Percentiles rank a stretch among this genome's conserved stretches.
These are phyloP conservation scores for Tulasnella sp. DNA, from an alignment of 768 basidiomycete species.

Conservation along the genomic window DNA sequence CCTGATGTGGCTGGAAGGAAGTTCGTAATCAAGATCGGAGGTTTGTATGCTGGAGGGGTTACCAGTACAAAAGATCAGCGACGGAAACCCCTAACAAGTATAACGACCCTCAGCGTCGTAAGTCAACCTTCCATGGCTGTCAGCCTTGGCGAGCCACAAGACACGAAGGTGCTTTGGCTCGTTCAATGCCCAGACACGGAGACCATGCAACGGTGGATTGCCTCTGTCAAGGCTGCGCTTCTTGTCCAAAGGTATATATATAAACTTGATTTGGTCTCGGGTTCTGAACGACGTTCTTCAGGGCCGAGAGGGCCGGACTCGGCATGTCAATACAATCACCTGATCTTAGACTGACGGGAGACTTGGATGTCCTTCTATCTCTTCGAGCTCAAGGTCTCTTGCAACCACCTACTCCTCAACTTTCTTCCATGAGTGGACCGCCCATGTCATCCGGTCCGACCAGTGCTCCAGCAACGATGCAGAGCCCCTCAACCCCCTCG, in stretches of 20 bases:
- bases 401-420: neutral
- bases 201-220: conserved; percentile 15
- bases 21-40: conserved; percentile 11
- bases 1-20: conserved; percentile 2
- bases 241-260: conserved; percentile 8
- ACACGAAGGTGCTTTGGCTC: conserved; percentile 8
- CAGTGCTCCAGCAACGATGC: too few relatives aligned
- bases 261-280: neutral
- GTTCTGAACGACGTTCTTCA: neutral
- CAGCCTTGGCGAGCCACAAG: neutral
- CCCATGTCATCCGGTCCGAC: too few relatives aligned
- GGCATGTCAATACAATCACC: conserved; percentile 1
- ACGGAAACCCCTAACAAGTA: neutral
- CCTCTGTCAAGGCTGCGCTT: conserved; percentile 3
- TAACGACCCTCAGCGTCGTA: conserved; percentile 7
- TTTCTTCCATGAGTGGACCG: neutral
- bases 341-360: neutral
- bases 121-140: neutral
- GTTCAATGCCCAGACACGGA: conserved; percentile 8
- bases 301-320: conserved; percentile 13
- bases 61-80: neutral
- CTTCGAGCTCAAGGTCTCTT: conserved; percentile 2
- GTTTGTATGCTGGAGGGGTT: conserved; percentile 5
- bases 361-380: conserved; percentile 13
- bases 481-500: neutral